Evolutionary conservation across 306 rosid species (phyloP).

Genomic region (Quercus suber): DNA sequence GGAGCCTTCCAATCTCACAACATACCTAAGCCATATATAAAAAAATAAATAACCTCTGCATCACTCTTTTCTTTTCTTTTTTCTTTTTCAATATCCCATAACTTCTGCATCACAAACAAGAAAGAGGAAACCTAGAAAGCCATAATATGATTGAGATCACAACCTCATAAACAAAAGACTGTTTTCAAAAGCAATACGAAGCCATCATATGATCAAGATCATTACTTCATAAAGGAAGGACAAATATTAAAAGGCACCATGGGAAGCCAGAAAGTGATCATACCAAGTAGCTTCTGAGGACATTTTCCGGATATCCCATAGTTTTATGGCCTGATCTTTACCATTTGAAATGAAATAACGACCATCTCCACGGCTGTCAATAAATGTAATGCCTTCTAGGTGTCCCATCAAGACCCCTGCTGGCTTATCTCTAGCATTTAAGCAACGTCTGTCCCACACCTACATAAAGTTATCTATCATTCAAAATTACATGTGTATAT

Average conservation of each 20-base stretch:
- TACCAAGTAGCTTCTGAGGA: conserved; percentile 56
- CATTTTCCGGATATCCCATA: conserved; percentile 95
- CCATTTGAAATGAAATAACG: conserved; percentile 91
- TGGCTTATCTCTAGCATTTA: conserved; percentile 53
- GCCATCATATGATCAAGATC: background rate
- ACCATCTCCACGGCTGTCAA: conserved; percentile 87
- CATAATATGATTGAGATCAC: background rate
- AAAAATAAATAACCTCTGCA: background rate
- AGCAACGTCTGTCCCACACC: conserved; percentile 99
- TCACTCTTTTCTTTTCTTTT: background rate
- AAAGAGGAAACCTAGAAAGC: background rate
- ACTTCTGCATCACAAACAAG: background rate
- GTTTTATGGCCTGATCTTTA: conserved; percentile 88
- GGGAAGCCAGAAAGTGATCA: conserved; percentile 1
- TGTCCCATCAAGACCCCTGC: conserved; percentile 86
- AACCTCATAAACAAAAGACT: background rate
- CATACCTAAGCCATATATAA: background rate
- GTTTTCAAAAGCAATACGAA: background rate
- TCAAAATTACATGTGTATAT: background rate
- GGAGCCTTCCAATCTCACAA: background rate
- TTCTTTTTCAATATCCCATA: background rate
- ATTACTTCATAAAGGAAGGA: background rate
- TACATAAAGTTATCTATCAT: conserved; percentile 24
- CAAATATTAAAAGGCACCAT: background rate
- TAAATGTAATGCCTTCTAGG: conserved; percentile 83